Evolutionary conservation across 306 rosid species (phyloP).

Genomic region (Abrus precatorius): DNA sequence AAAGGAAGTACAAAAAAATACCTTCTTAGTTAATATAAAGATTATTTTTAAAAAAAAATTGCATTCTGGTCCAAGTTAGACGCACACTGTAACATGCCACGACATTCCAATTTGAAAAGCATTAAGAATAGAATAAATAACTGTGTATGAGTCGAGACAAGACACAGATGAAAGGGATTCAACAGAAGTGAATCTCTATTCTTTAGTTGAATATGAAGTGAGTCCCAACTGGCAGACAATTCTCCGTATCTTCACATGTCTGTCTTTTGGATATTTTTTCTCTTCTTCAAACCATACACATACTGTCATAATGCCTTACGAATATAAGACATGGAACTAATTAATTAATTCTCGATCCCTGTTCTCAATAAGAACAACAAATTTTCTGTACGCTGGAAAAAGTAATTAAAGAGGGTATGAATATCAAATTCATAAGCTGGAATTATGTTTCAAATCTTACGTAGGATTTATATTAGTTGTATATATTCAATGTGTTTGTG

Average conservation of each 20-base stretch:
- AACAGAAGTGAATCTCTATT: slow-evolving; percentile 8
- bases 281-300: background rate
- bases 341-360: background rate
- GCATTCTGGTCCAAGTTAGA: background rate
- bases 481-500: background rate
- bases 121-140: background rate
- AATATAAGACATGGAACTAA: slow-evolving; percentile 16
- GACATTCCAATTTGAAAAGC: slow-evolving; percentile 5
- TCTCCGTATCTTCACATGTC: slow-evolving; percentile 13
- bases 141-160: background rate
- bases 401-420: background rate
- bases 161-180: slow-evolving; percentile 7
- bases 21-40: too few relatives aligned
- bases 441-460: background rate
- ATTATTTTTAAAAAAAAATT: too few relatives aligned
- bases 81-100: background rate
- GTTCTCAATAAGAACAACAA: background rate
- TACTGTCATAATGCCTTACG: background rate
- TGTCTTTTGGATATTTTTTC: background rate
- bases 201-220: slow-evolving; percentile 29
- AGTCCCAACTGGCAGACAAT: slow-evolving; percentile 22
- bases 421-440: background rate
- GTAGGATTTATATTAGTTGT: background rate
- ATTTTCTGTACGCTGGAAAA: background rate
- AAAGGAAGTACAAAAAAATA: too few relatives aligned